phyloP scores from a whole-genome alignment of 2,329 filamentous ascomycete species.

The Stemphylium beticola region DNA sequence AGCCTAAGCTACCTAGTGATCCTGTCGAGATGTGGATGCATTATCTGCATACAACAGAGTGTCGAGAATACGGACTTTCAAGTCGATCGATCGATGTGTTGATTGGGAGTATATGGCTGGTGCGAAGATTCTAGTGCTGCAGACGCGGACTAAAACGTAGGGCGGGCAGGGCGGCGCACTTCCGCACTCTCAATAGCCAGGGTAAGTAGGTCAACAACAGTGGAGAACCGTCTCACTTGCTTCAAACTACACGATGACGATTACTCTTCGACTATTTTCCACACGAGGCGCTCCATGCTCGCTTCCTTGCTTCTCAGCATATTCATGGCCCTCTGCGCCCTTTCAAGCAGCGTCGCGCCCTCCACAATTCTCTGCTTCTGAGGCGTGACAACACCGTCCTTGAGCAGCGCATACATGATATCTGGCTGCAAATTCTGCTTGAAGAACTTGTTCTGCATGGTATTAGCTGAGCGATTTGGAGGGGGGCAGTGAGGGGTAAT shows the following conservation, averaged over 20 bases:
- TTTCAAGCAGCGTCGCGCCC: slow-evolving; percentile 50
- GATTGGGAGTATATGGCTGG: too few relatives aligned
- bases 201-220: not conserved
- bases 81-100: too few relatives aligned
- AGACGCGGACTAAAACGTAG: too few relatives aligned
- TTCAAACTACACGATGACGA: too few relatives aligned
- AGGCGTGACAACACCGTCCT: slow-evolving; percentile 49
- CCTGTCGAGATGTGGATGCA: too few relatives aligned
- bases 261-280: slow-evolving; percentile 33
- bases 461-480: slow-evolving; percentile 1
- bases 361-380: slow-evolving; percentile 52
- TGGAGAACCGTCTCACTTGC: not conserved
- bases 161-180: too few relatives aligned
- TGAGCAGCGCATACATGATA: slow-evolving; percentile 60
- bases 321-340: slow-evolving; percentile 53
- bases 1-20: too few relatives aligned
- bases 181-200: too few relatives aligned
- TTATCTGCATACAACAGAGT: too few relatives aligned
- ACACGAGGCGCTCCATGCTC: slow-evolving; percentile 55
- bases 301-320: slow-evolving; percentile 52
- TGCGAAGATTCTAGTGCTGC: too few relatives aligned
- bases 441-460: slow-evolving; percentile 60
- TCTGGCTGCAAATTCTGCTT: slow-evolving; percentile 61
- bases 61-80: too few relatives aligned
- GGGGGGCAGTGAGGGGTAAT: not conserved